Percentiles rank a stretch among this genome's conserved stretches.
phyloP scores from a whole-genome alignment of 495 filamentous ascomycete genomes.

The Podospora pseudocomata region DNA sequence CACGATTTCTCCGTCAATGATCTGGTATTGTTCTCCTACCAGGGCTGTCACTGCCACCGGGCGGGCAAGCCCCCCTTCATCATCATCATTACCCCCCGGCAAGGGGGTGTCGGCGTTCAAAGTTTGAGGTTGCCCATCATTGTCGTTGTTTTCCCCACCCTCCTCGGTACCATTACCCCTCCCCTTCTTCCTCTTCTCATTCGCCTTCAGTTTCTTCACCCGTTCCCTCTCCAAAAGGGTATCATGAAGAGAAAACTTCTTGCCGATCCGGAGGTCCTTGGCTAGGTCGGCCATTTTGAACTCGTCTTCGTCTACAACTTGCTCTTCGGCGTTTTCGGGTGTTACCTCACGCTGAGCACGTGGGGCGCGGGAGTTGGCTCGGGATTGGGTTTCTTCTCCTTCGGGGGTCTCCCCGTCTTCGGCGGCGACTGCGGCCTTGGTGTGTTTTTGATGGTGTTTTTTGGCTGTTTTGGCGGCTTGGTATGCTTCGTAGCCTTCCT shows the following conservation, averaged over 20 bases:
- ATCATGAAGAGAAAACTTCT: slow-evolving; percentile 67
- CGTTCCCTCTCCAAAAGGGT: slow-evolving; percentile 50
- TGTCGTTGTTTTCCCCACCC: slow-evolving; percentile 13
- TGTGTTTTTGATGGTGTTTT: slow-evolving; percentile 13
- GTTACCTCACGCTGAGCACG: slow-evolving; percentile 49
- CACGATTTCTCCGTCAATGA: slow-evolving; percentile 82
- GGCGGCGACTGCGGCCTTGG: neutral
- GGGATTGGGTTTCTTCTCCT: slow-evolving; percentile 22
- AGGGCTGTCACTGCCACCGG: slow-evolving; percentile 9
- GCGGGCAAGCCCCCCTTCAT: neutral
- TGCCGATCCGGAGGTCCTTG: slow-evolving; percentile 71
- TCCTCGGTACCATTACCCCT: slow-evolving; percentile 17
- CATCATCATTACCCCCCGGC: slow-evolving; percentile 8
- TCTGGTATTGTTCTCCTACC: slow-evolving; percentile 39
- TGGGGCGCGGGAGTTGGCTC: slow-evolving; percentile 8
- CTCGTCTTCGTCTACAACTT: slow-evolving; percentile 62
- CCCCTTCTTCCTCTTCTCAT: slow-evolving; percentile 31
- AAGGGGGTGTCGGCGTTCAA: neutral
- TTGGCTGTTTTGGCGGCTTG: neutral
- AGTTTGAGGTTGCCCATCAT: neutral
- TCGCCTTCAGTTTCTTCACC: slow-evolving; percentile 39
- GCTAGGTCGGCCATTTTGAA: slow-evolving; percentile 83
- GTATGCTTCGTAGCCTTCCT: slow-evolving; percentile 8
- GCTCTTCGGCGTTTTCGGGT: slow-evolving; percentile 71
- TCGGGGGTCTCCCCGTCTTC: neutral